phyloP scores from a whole-genome alignment of 2,329 filamentous ascomycete species.

The Fusarium buxicola region DNA sequence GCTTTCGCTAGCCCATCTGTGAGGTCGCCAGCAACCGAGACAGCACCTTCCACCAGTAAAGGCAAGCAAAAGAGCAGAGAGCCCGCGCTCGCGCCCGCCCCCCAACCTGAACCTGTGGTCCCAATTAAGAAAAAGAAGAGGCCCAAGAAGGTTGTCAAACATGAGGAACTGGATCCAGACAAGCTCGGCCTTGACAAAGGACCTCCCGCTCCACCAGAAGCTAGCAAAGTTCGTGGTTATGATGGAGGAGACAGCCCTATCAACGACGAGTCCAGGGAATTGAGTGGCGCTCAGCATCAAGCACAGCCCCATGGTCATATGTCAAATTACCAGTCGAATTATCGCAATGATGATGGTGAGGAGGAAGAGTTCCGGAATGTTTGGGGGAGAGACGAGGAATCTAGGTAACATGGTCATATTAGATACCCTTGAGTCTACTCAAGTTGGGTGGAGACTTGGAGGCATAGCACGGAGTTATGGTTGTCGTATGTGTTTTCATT shows the following conservation, averaged over 20 bases:
- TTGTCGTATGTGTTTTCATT: constrained; percentile 41
- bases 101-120: constrained; percentile 46
- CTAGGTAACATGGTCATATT: constrained; percentile 31
- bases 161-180: constrained; percentile 48
- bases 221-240: constrained; percentile 17
- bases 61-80: constrained; percentile 40
- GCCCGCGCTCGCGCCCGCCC: constrained; percentile 17
- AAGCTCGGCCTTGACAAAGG: constrained; percentile 44
- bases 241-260: constrained; percentile 39
- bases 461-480: constrained; percentile 47
- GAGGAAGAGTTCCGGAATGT: constrained; percentile 57
- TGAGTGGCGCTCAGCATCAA: constrained; percentile 16
- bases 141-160: constrained; percentile 51
- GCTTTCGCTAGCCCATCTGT: constrained; percentile 39
- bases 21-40: constrained; percentile 33
- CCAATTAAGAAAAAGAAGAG: constrained; percentile 56
- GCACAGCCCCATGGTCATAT: constrained; percentile 22
- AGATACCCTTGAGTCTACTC: constrained; percentile 33
- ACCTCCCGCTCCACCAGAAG: constrained; percentile 32
- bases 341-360: constrained; percentile 53
- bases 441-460: constrained; percentile 15
- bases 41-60: constrained; percentile 29
- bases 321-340: constrained; percentile 46
- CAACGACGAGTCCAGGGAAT: constrained; percentile 35
- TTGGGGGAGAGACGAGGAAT: constrained; percentile 52